phyloP scores from a whole-genome alignment of 2,329 filamentous ascomycete genomes.

The Aspergillus sp. region DNA sequence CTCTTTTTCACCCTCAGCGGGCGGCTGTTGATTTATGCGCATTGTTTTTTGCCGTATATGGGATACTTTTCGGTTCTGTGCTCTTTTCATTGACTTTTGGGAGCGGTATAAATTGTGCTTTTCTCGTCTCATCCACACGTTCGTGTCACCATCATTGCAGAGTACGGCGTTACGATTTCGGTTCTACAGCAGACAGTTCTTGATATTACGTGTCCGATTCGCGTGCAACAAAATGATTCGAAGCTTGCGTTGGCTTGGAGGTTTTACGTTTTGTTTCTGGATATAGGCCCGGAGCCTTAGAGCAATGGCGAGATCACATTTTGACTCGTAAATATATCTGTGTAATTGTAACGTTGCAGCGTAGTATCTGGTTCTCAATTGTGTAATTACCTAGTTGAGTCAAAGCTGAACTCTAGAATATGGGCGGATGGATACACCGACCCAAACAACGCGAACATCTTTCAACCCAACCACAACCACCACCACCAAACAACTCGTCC shows the following conservation, averaged over 20 bases:
- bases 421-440: too few relatives aligned
- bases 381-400: not conserved
- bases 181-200: slow-evolving; percentile 3
- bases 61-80: slow-evolving; percentile 9
- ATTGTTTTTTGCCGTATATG: slow-evolving; percentile 1
- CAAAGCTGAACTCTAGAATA: not conserved
- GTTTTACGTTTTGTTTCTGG: not conserved
- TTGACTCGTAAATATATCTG: not conserved
- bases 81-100: slow-evolving; percentile 5
- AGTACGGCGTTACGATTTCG: slow-evolving; percentile 23
- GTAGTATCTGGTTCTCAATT: not conserved
- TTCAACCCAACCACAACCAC: too few relatives aligned
- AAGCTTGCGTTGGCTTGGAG: not conserved
- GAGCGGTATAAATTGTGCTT: slow-evolving; percentile 10
- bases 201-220: not conserved
- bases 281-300: slow-evolving; percentile 9
- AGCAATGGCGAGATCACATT: slow-evolving; percentile 1
- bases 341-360: not conserved
- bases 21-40: not conserved
- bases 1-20: not conserved
- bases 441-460: too few relatives aligned
- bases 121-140: slow-evolving; percentile 3
- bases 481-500: too few relatives aligned
- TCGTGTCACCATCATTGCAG: slow-evolving; percentile 19
- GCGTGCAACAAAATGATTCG: not conserved